Conservation (phyloP, 208 protist genomes). For the Leptomonas seymouri region DNA sequence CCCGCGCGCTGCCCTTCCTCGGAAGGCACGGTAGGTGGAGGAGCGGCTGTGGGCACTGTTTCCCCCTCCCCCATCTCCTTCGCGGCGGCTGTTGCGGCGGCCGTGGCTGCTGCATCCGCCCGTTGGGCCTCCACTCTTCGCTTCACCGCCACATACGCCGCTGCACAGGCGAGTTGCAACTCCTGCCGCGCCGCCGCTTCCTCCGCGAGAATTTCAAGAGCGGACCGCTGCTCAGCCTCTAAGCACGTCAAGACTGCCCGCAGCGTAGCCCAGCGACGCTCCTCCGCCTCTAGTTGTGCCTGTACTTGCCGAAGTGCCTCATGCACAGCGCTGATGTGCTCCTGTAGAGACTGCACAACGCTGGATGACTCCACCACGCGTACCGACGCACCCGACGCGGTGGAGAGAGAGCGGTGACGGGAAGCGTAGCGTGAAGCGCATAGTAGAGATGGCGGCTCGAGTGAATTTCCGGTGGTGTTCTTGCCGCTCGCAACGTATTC, state of each 20-base stretch:
- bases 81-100: background rate
- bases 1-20: too few relatives aligned
- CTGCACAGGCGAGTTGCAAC: background rate
- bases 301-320: slow-evolving; percentile 1
- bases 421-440: background rate
- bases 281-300: slow-evolving; percentile 13
- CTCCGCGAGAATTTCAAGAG: slow-evolving; percentile 4
- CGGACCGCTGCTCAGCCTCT: background rate
- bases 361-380: background rate
- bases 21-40: background rate
- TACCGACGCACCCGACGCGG: background rate
- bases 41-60: background rate
- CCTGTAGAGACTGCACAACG: slow-evolving; percentile 10
- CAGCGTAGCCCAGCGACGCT: slow-evolving; percentile 25
- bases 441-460: background rate
- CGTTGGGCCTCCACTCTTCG: background rate
- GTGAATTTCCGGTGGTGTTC: too few relatives aligned
- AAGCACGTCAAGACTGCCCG: slow-evolving; percentile 5
- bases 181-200: slow-evolving; percentile 12
- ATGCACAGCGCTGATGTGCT: slow-evolving; percentile 2
- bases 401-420: slow-evolving; percentile 8
- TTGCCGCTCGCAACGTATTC: too few relatives aligned
- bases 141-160: background rate
- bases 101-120: background rate
- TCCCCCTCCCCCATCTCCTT: background rate